These are phyloP conservation scores for Malassezia furfur DNA, from an alignment of 1,284 basidiomycete genomes.

Conservation along the genomic window DNA sequence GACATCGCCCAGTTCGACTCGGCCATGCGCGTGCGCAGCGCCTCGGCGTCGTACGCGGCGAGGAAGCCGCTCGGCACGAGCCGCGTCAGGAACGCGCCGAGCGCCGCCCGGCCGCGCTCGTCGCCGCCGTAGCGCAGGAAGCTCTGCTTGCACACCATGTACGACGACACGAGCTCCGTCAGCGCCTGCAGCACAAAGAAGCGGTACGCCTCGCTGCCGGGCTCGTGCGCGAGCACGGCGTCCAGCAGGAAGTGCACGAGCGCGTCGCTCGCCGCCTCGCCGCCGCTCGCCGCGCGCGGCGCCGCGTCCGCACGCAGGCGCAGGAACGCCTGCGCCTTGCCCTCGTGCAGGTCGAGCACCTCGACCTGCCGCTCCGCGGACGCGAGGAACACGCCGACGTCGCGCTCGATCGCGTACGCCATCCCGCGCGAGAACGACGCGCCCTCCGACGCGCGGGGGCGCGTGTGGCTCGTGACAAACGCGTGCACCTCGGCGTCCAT, in stretches of 20 bases:
- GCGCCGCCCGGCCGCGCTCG: conserved; percentile 37
- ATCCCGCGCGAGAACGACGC: conserved; percentile 4
- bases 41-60: conserved; percentile 28
- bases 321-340: conserved; percentile 15
- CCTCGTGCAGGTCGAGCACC: conserved; percentile 25
- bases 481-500: conserved; percentile 67
- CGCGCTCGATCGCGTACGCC: conserved; percentile 55
- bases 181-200: conserved; percentile 85
- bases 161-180: conserved; percentile 85
- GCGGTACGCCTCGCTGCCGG: conserved; percentile 52
- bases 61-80: conserved; percentile 46
- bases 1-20: conserved; percentile 69
- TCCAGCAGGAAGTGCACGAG: conserved; percentile 55
- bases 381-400: conserved; percentile 68
- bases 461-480: conserved; percentile 30
- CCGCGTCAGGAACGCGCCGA: conserved; percentile 37
- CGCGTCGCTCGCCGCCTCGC: conserved; percentile 54
- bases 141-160: conserved; percentile 76
- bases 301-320: conserved; percentile 16
- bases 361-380: conserved; percentile 47
- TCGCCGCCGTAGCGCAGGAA: conserved; percentile 67
- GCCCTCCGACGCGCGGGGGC: conserved; percentile 8
- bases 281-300: conserved; percentile 1
- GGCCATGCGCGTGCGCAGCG: conserved; percentile 45
- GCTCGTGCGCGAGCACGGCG: conserved; percentile 53